These are phyloP conservation scores for Neodidymelliopsis sp. DNA, from an alignment of 2,329 filamentous ascomycete species.

Conservation along the genomic window DNA sequence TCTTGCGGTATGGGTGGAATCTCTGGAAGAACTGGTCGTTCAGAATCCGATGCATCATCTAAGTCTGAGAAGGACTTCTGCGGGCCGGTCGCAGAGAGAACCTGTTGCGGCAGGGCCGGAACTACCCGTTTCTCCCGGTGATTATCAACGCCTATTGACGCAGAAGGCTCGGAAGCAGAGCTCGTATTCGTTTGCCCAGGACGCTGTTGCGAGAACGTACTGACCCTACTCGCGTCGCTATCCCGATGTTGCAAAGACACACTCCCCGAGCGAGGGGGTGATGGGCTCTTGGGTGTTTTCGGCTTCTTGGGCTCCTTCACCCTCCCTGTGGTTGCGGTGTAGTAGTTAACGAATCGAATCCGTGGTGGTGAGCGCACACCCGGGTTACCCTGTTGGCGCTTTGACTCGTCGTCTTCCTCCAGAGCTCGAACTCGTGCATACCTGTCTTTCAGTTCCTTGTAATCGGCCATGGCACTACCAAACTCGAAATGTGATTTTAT, in stretches of 20 bases:
- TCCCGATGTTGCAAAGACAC: slow-evolving; percentile 4
- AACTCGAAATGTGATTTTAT: slow-evolving; percentile 85
- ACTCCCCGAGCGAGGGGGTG: slow-evolving; percentile 14
- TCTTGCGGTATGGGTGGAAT: slow-evolving; percentile 62
- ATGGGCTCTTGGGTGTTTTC: slow-evolving; percentile 30
- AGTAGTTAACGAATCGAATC: slow-evolving; percentile 88
- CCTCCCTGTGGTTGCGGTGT: slow-evolving; percentile 81
- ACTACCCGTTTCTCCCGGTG: slow-evolving; percentile 49
- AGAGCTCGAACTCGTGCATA: slow-evolving; percentile 75
- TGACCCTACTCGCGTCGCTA: slow-evolving; percentile 16
- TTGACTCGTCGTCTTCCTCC: slow-evolving; percentile 70
- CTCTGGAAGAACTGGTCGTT: slow-evolving; percentile 51
- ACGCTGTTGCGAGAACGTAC: slow-evolving; percentile 18
- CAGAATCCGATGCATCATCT: too few relatives aligned
- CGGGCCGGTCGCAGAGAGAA: slow-evolving; percentile 30
- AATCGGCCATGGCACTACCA: slow-evolving; percentile 81
- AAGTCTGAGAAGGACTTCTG: slow-evolving; percentile 2
- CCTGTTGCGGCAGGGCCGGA: slow-evolving; percentile 39
- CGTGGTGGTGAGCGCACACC: slow-evolving; percentile 53
- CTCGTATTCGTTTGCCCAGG: not conserved
- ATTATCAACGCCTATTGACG: slow-evolving; percentile 59
- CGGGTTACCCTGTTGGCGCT: slow-evolving; percentile 39
- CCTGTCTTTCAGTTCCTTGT: slow-evolving; percentile 70
- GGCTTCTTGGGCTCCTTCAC: slow-evolving; percentile 62
- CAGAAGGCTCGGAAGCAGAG: slow-evolving; percentile 17